These are phyloP conservation scores for Populus hybrid DNA, from an alignment of 441 rosid genomes.

Conservation along the genomic window DNA sequence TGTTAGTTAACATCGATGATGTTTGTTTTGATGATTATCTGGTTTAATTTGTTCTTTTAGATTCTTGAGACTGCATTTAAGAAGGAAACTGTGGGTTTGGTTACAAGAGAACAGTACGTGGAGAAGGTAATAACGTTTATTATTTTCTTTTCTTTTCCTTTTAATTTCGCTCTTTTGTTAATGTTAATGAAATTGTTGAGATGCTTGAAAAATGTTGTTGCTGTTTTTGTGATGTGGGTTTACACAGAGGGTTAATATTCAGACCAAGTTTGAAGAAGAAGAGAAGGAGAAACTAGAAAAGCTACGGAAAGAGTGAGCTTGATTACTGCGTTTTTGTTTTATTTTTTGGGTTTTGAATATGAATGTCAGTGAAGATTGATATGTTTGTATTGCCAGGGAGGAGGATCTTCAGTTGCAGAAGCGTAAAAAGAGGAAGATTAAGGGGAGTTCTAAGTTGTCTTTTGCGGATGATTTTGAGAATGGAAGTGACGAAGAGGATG, in stretches of 20 bases:
- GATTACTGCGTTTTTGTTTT: neutral
- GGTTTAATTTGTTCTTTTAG: conserved; percentile 26
- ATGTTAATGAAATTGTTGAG: neutral
- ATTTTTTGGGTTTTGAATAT: neutral
- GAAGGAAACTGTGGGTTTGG: conserved; percentile 92
- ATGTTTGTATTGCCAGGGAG: conserved; percentile 46
- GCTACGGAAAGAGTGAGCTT: conserved; percentile 83
- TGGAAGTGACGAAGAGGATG: conserved; percentile 74
- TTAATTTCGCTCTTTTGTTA: neutral
- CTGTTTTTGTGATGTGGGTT: neutral
- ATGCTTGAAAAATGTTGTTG: conserved; percentile 6
- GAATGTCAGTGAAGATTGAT: neutral
- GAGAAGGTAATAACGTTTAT: conserved; percentile 59
- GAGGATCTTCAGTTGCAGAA: conserved; percentile 83
- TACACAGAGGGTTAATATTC: conserved; percentile 80
- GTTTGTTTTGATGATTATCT: neutral
- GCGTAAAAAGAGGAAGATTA: conserved; percentile 83
- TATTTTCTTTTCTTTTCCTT: neutral
- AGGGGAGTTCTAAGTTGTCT: conserved; percentile 71
- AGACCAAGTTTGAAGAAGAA: conserved; percentile 89
- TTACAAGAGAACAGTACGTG: conserved; percentile 90
- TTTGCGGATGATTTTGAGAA: conserved; percentile 82
- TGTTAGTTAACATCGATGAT: neutral
- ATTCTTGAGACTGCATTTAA: conserved; percentile 92
- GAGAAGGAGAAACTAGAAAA: conserved; percentile 94